A percentile compares a stretch with the other conserved stretches of the same genome.
Evolutionary conservation across 768 basidiomycete genomes (phyloP).

Genomic region (Suillus cothurnatus): DNA sequence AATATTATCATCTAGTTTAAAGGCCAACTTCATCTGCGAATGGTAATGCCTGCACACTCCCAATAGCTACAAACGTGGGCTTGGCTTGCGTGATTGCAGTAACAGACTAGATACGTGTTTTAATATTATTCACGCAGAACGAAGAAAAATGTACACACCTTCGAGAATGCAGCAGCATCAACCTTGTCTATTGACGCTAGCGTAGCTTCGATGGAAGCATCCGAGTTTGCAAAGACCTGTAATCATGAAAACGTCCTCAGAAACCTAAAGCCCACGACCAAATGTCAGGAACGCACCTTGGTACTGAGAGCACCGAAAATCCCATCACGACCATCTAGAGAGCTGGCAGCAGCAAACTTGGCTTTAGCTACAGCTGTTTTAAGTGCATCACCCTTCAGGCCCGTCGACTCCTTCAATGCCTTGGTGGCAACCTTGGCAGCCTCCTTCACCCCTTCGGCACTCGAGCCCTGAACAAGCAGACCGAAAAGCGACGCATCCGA

Average conservation of each 20-base stretch:
- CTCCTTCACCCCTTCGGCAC: constrained; percentile 61
- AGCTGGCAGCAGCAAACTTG: constrained; percentile 77
- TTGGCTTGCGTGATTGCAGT: constrained; percentile 69
- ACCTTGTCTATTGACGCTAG: constrained; percentile 73
- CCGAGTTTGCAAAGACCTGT: constrained; percentile 63
- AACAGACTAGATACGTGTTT: constrained; percentile 49
- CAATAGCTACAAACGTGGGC: constrained; percentile 88
- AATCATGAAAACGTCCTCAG: background rate
- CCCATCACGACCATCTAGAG: constrained; percentile 71
- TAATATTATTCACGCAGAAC: background rate
- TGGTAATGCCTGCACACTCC: constrained; percentile 75
- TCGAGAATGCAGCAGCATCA: constrained; percentile 63
- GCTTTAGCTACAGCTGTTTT: constrained; percentile 86
- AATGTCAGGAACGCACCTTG: constrained; percentile 48
- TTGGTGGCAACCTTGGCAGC: constrained; percentile 71
- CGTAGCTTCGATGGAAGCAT: constrained; percentile 60
- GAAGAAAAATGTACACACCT: constrained; percentile 47
- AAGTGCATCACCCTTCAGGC: constrained; percentile 66
- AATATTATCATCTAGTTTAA: constrained; percentile 35
- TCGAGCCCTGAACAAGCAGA: constrained; percentile 72
- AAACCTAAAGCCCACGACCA: background rate
- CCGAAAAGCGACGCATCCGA: constrained; percentile 92
- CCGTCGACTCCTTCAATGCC: constrained; percentile 54
- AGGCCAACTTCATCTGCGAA: constrained; percentile 85
- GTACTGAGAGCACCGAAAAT: constrained; percentile 60